These are phyloP conservation scores for Aegilops longissima DNA, from an alignment of 176 grass and related monocot genomes.

Conservation along the genomic window DNA sequence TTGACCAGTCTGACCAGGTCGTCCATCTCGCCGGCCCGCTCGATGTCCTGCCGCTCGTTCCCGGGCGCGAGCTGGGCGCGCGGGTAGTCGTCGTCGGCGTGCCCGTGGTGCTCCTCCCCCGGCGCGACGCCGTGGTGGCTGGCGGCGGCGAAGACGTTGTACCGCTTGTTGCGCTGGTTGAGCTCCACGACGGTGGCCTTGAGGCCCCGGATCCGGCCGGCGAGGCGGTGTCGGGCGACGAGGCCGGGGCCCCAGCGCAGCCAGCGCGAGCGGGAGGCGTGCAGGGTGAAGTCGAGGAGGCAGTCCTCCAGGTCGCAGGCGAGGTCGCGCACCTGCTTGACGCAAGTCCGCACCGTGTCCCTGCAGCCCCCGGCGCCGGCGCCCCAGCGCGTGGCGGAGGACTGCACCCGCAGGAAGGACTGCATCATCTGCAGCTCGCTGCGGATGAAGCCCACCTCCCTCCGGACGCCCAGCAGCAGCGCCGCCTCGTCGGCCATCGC, in stretches of 20 bases:
- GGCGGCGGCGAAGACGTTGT: background rate
- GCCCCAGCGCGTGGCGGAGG: background rate
- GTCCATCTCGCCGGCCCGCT: background rate
- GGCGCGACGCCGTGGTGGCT: background rate
- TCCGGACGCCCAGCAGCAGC: background rate
- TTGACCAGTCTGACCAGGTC: background rate
- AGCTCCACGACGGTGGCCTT: background rate
- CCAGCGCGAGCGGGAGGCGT: background rate
- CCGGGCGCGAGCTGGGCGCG: background rate
- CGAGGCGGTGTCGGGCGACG: background rate
- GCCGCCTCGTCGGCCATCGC: background rate
- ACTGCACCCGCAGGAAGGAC: background rate
- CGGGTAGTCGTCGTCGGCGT: background rate
- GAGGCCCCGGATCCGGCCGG: background rate
- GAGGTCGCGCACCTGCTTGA: background rate
- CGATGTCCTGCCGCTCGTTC: conserved; percentile 8
- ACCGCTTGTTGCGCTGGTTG: background rate
- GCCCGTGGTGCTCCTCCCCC: background rate
- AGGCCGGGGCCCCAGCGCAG: background rate
- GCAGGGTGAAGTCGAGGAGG: background rate
- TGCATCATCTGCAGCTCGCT: background rate
- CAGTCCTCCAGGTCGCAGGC: background rate
- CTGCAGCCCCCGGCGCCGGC: background rate
- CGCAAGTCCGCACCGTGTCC: background rate
- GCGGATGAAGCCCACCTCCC: background rate